phyloP scores from a whole-genome alignment of 345 rosid genomes.

The Syzygium oleosum region DNA sequence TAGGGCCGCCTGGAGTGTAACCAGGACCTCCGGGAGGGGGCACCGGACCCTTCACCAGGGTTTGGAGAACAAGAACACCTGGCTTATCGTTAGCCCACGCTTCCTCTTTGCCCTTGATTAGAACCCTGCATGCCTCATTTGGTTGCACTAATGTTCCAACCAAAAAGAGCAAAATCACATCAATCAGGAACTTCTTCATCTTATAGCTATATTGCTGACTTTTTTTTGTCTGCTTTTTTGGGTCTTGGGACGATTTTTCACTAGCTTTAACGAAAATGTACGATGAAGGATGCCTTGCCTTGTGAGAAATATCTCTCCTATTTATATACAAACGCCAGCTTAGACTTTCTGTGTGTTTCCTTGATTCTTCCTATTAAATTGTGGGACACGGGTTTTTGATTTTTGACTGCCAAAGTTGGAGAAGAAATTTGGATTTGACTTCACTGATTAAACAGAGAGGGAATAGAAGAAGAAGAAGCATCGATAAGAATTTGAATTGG shows the following conservation, averaged over 20 bases:
- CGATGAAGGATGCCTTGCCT: too few relatives aligned
- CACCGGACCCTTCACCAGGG: neutral
- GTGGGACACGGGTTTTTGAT: too few relatives aligned
- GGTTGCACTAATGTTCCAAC: neutral
- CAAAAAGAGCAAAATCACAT: neutral
- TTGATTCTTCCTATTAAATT: too few relatives aligned
- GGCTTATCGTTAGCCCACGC: neutral
- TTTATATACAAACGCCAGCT: too few relatives aligned
- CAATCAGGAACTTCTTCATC: neutral
- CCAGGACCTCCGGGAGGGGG: neutral
- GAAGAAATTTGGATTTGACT: too few relatives aligned
- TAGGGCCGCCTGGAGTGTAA: neutral
- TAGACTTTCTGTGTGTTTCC: too few relatives aligned
- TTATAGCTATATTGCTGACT: neutral
- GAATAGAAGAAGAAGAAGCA: neutral
- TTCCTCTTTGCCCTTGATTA: neutral
- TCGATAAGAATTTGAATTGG: neutral
- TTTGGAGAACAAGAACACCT: neutral
- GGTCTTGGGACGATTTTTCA: neutral
- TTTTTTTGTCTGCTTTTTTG: neutral
- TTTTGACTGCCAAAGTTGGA: too few relatives aligned
- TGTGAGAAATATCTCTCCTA: too few relatives aligned
- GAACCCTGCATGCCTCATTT: neutral
- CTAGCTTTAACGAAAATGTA: neutral
- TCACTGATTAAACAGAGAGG: too few relatives aligned